Percentiles rank a stretch among this genome's conserved stretches.
Evolutionary conservation across 192 early-diverging fungal species (phyloP).

Genomic region (Coemansia sp.): DNA sequence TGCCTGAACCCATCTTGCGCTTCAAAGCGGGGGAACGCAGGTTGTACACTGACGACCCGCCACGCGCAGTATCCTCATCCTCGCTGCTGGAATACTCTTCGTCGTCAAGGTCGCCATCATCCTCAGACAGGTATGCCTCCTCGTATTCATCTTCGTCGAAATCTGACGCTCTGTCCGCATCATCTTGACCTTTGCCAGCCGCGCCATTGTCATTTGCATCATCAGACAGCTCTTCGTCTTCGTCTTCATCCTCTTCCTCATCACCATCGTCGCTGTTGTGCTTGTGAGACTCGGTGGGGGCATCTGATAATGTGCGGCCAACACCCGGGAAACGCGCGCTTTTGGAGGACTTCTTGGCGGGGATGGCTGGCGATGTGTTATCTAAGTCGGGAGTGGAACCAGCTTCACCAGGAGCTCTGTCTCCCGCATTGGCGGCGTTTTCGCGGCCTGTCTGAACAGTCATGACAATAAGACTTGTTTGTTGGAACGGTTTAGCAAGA

Average conservation of each 20-base stretch:
- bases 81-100: constrained; percentile 24
- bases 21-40: constrained; percentile 33
- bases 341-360: constrained; percentile 27
- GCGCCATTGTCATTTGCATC: constrained; percentile 4
- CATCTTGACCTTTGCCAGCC: not conserved
- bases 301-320: constrained; percentile 26
- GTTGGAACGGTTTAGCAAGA: not conserved
- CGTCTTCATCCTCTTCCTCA: not conserved
- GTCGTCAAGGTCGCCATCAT: constrained; percentile 27
- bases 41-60: constrained; percentile 45
- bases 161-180: constrained; percentile 15
- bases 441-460: constrained; percentile 22
- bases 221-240: constrained; percentile 5
- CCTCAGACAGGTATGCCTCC: constrained; percentile 19
- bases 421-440: not conserved
- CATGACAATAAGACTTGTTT: constrained; percentile 8
- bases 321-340: constrained; percentile 33
- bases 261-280: not conserved
- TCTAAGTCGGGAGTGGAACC: not conserved
- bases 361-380: constrained; percentile 1
- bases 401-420: not conserved
- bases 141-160: constrained; percentile 33
- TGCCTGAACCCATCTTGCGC: constrained; percentile 23
- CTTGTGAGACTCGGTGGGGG: not conserved
- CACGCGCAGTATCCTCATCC: constrained; percentile 20